Base-by-base conservation (phyloP, 139 green algal genomes). In the Chlorella sp. region DNA sequence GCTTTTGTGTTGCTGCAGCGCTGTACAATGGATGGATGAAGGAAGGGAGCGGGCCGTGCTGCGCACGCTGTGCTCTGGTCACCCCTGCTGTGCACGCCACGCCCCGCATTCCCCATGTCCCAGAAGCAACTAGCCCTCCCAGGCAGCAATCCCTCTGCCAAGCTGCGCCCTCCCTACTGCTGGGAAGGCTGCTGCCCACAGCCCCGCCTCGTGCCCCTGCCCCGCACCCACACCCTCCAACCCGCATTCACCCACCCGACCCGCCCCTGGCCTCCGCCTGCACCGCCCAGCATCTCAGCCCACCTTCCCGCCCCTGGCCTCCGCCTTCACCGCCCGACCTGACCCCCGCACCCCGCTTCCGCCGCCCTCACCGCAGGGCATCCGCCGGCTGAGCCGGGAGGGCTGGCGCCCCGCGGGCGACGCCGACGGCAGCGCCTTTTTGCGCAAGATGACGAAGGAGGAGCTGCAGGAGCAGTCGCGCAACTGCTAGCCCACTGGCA, bases 381-480 rank as follows among this genome's bases (percentile, higher is more conserved):
- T 83, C 28, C 66, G 64, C 19, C 60, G 57, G 76, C 19, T 32
- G 26, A 82, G 76, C 39, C 39, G 40, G n/a, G 91, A 91, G 42
- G 53, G 68, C 24, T 93, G 91, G 91, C 79, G 84, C 2, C 81
- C 81, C 18, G 91, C 91, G 0, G 88, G 88, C 34, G 85, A 88
- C 5, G 30, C 71, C 66, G 91, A 93, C 68, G 91, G 91, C 76
- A 91, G 82, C 32, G 40, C 0, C 60, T 92, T 64, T 28, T 36
- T 90, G 40, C 83, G 91, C 32, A 88, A 86, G 28, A 89, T 92
- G 88, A 93, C 91, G 2, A 85, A 86, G 5, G 83, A 83, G 5
- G 91, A 93, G 57, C 77, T 91, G 30, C 26, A 42, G 30, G 39
- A 36, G 37, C 83, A 88, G 66, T 60, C 83, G 0, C 60, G 60